These are phyloP conservation scores for Geranium brycei DNA, from an alignment of 345 rosid species.

Conservation along the genomic window DNA sequence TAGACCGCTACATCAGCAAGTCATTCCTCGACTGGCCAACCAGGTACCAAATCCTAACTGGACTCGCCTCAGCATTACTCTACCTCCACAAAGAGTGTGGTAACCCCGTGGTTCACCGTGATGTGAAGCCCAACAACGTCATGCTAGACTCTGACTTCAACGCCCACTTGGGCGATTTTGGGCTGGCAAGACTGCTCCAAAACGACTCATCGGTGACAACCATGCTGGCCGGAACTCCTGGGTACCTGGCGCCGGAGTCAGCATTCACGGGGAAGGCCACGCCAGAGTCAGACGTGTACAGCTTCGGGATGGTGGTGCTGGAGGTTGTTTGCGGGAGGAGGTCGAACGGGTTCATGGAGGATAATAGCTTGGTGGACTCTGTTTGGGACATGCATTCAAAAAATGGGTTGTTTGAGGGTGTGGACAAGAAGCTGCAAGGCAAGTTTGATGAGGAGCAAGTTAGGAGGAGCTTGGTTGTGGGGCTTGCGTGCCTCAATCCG, in stretches of 20 bases:
- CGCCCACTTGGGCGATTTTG: conserved; percentile 26
- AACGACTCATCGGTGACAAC: conserved; percentile 22
- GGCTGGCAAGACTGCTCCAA: conserved; percentile 25
- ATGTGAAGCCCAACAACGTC: conserved; percentile 31
- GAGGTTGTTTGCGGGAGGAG: conserved; percentile 27
- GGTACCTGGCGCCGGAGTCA: conserved; percentile 26
- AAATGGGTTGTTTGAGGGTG: conserved; percentile 14
- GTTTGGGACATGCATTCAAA: conserved; percentile 18
- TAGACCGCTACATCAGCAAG: conserved; percentile 28
- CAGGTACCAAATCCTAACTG: conserved; percentile 20
- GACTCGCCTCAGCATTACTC: conserved; percentile 28
- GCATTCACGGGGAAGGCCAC: conserved; percentile 24
- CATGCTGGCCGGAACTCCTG: conserved; percentile 31
- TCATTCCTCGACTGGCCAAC: conserved; percentile 20
- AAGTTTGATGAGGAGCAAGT: conserved; percentile 16
- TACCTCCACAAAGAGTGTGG: conserved; percentile 33
- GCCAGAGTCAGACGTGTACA: conserved; percentile 21
- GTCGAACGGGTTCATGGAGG: conserved; percentile 21
- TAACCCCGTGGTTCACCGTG: conserved; percentile 28
- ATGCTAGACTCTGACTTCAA: conserved; percentile 25
- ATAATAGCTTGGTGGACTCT: conserved; percentile 24
- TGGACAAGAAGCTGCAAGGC: conserved; percentile 12
- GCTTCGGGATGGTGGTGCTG: conserved; percentile 25
- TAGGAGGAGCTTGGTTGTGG: conserved; percentile 16
- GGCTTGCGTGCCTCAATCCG: conserved; percentile 26